phyloP scores from a whole-genome alignment of 495 filamentous ascomycete species.

The Poronia punctata region DNA sequence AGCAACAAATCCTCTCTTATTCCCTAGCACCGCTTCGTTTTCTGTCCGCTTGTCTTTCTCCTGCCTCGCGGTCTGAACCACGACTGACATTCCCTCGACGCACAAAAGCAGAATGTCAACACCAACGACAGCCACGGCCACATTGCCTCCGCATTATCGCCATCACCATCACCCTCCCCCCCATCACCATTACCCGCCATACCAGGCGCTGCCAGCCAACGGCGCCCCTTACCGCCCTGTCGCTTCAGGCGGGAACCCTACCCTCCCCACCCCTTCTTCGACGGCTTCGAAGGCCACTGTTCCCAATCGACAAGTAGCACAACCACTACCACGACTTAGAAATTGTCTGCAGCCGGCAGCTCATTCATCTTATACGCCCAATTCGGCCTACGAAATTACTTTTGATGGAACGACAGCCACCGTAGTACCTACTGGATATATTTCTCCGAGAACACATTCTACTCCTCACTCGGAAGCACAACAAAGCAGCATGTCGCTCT shows the following conservation, averaged over 20 bases:
- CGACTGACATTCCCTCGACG: neutral
- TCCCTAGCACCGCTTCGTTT: neutral
- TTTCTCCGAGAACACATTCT: slow-evolving; percentile 23
- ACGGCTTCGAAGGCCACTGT: slow-evolving; percentile 42
- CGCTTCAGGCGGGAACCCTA: slow-evolving; percentile 31
- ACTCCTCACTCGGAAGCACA: slow-evolving; percentile 21
- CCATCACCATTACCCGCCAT: slow-evolving; percentile 58
- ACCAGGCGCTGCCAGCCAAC: slow-evolving; percentile 27
- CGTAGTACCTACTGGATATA: slow-evolving; percentile 23
- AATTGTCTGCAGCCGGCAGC: slow-evolving; percentile 14
- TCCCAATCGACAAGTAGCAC: slow-evolving; percentile 21
- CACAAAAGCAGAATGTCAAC: slow-evolving; percentile 60
- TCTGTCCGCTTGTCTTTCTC: slow-evolving; percentile 2
- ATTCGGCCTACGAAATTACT: slow-evolving; percentile 15
- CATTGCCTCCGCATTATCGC: slow-evolving; percentile 51
- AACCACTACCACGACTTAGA: slow-evolving; percentile 2
- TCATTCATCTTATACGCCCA: slow-evolving; percentile 26
- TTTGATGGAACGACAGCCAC: slow-evolving; percentile 35
- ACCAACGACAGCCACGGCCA: slow-evolving; percentile 73
- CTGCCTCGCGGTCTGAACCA: slow-evolving; percentile 8
- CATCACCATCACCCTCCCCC: slow-evolving; percentile 56
- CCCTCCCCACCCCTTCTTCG: slow-evolving; percentile 45
- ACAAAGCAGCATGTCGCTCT: slow-evolving; percentile 32
- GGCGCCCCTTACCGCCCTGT: slow-evolving; percentile 44
- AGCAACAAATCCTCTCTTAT: no score